Base-by-base conservation (phyloP, 2,329 filamentous ascomycete genomes). In the Parasarocladium wereldwijsianum region DNA sequence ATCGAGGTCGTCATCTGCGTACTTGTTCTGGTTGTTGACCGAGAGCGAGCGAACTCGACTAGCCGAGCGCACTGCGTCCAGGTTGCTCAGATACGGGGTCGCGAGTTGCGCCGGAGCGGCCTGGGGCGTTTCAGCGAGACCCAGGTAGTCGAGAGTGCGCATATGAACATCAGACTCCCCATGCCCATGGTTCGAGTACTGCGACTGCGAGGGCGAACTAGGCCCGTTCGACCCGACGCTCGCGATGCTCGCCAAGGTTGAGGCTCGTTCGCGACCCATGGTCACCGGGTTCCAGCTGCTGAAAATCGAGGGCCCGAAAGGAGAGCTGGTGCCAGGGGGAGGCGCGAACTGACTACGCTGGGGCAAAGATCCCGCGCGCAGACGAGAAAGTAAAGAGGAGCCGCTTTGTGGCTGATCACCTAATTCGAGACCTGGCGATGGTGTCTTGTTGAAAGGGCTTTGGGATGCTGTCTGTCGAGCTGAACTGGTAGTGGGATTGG, bases 1-100 rank as follows among this genome's bases (percentile, higher is more conserved):
- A 21, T 67, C 75, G 16, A 85, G 78, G 31, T 92, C 86, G 26
- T 84, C 78, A 43, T 92, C 84, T 3, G 81, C 86, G 44, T 96
- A 96, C 52, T 90, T 92, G 51, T 96, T 87, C 55, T 93, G 94
- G 33, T 93, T 92, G 54, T 98, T 98, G 40, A 98, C 90, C 1
- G 90, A 98, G 53, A 94, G 96, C 2, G 90, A 98, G 26, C 90
- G 76, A 63, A 96, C 93, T 31, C 90, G 75, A 51, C 81, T 96
- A 25, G 77, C 67, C 43, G 81, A 80, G 48, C 76, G 78, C 40
- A 83, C 69, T 48, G 82, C 77, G 37, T 76, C 75, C 36, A 87
- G 61, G 45, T 80, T 80, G 25, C 78, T 76, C 19, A 87, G 64
- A 39, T 84, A 79, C 3, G 80, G 76, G 7, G 81, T 76, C 24